Evolutionary conservation across 352 stramenopile species (phyloP).

Genomic region (Pythium plurisporium): DNA sequence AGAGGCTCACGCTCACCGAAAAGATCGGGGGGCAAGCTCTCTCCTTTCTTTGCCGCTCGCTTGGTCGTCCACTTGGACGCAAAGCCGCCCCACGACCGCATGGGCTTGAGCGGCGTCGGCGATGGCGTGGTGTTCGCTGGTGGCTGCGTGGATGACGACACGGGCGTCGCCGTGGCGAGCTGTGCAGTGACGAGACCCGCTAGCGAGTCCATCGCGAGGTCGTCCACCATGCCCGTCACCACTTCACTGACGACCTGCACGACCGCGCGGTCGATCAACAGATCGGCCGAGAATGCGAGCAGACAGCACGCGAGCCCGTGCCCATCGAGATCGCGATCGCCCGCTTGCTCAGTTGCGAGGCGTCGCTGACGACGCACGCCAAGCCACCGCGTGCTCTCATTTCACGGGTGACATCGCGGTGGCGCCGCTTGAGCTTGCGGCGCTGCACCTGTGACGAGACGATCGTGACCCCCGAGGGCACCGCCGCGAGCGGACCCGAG

Average conservation of each 20-base stretch:
- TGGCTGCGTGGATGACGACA: too few relatives aligned
- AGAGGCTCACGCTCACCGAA: slow-evolving; percentile 1
- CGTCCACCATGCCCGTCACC: slow-evolving; percentile 11
- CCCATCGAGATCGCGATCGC: slow-evolving; percentile 21
- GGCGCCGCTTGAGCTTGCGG: slow-evolving; percentile 19
- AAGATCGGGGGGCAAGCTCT: slow-evolving; percentile 6
- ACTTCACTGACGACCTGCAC: slow-evolving; percentile 26
- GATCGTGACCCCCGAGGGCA: slow-evolving; percentile 22
- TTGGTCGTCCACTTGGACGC: neutral
- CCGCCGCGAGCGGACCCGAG: slow-evolving; percentile 18
- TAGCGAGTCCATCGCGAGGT: slow-evolving; percentile 6
- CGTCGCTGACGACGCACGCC: slow-evolving; percentile 1
- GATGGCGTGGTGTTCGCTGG: neutral
- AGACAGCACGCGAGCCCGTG: slow-evolving; percentile 26
- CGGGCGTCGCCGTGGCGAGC: neutral
- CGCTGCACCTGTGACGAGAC: slow-evolving; percentile 22
- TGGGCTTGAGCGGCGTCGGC: neutral
- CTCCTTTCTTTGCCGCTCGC: neutral
- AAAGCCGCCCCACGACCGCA: slow-evolving; percentile 4
- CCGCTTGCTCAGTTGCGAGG: slow-evolving; percentile 20
- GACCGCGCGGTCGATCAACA: slow-evolving; percentile 25
- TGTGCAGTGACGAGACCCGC: neutral
- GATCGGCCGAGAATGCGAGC: slow-evolving; percentile 23
- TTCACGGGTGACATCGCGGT: slow-evolving; percentile 12
- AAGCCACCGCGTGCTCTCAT: slow-evolving; percentile 13